Evolutionary conservation across 2,329 filamentous ascomycete genomes (phyloP).

Genomic region (Alternaria solani): DNA sequence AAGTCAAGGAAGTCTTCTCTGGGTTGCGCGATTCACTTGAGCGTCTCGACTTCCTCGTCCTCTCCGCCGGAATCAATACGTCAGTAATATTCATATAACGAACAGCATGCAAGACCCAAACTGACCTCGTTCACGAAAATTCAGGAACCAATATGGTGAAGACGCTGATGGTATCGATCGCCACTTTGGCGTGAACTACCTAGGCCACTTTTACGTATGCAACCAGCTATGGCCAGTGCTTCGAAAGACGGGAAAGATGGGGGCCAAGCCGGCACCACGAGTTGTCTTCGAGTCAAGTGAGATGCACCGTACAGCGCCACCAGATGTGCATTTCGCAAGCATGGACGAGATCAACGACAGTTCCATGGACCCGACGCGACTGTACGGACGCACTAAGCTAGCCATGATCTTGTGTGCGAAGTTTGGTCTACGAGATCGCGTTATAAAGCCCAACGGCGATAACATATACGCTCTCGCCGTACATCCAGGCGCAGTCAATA

Average conservation of each 20-base stretch:
- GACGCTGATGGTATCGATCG: neutral
- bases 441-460: constrained; percentile 55
- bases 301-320: constrained; percentile 51
- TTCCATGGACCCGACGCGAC: constrained; percentile 42
- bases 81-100: neutral
- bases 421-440: constrained; percentile 52
- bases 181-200: neutral
- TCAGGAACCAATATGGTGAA: neutral
- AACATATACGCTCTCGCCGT: constrained; percentile 54
- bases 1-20: neutral
- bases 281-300: constrained; percentile 56
- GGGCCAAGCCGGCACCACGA: constrained; percentile 44
- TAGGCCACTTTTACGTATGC: neutral
- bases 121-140: neutral
- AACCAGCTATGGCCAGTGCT: neutral
- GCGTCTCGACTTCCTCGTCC: neutral
- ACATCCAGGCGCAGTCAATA: constrained; percentile 55
- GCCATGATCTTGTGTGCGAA: constrained; percentile 56
- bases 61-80: neutral
- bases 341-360: constrained; percentile 56
- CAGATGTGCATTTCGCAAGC: constrained; percentile 49
- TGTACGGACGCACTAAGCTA: constrained; percentile 55
- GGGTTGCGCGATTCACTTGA: neutral
- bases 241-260: neutral
- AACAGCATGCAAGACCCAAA: neutral